Percentiles rank a stretch among this genome's conserved stretches.
These are phyloP conservation scores for Pseudogymnoascus sp. DNA, from an alignment of 2,329 filamentous ascomycete genomes.

Conservation along the genomic window DNA sequence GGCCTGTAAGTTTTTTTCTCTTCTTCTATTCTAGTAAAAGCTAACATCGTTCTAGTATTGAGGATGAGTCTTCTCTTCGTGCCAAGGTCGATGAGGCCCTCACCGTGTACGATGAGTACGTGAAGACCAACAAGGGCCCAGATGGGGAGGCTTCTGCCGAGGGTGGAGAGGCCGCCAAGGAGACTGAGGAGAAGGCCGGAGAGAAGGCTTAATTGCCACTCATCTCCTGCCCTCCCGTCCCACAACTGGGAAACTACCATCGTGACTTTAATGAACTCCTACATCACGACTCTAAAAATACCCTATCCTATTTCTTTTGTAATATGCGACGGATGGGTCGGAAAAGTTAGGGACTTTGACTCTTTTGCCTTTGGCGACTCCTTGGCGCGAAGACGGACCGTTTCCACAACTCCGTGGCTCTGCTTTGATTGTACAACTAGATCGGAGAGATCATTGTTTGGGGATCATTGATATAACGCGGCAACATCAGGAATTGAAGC, in stretches of 20 bases:
- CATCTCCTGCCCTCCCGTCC: neutral
- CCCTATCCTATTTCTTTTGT: constrained; percentile 11
- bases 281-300: constrained; percentile 11
- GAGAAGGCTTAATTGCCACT: constrained; percentile 43
- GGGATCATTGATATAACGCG: constrained; percentile 1
- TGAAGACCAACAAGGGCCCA: constrained; percentile 53
- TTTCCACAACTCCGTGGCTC: constrained; percentile 4
- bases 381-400: constrained; percentile 2
- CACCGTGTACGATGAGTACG: constrained; percentile 95
- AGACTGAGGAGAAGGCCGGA: constrained; percentile 45
- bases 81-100: constrained; percentile 97
- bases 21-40: constrained; percentile 12
- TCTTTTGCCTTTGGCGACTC: constrained; percentile 8
- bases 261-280: constrained; percentile 12
- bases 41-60: constrained; percentile 54
- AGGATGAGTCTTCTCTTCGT: constrained; percentile 80
- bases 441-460: constrained; percentile 9
- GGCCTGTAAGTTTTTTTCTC: constrained; percentile 67
- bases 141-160: constrained; percentile 28
- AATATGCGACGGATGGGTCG: constrained; percentile 10
- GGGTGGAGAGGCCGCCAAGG: constrained; percentile 31
- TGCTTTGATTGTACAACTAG: constrained; percentile 9
- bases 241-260: constrained; percentile 3
- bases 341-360: constrained; percentile 6
- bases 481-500: neutral